Evolutionary conservation across 108 stramenopile species (phyloP), one percentile per base, ranked within the genome.

Genomic region (Licmophora abbreviata): DNA sequence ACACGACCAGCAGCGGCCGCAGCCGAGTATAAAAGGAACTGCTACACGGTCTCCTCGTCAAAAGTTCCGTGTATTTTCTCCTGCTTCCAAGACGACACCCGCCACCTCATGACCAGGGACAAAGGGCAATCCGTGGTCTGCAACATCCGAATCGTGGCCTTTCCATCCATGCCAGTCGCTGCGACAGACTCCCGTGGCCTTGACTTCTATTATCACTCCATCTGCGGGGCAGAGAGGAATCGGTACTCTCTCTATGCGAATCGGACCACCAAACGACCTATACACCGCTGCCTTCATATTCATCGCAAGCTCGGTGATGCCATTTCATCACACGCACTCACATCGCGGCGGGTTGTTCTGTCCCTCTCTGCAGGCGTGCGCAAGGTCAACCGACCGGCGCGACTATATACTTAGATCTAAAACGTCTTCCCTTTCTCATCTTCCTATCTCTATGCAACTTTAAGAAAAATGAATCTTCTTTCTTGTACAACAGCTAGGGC

Each of bases 161-260:
- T 81, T 83, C 79, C 79, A 88, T 11, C 81, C 86, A 48, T 88
- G 86, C 79, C 81, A 83, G 54, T 88, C 86, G 8, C 63, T 59
- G 9, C 86, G 71, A 51, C 86, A 88, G 8, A 88, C 81, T 18
- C 85, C 85, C 1, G 81, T 83, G 6, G 86, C 86, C 64, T 54
- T 74, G 22, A 88, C 79, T 59, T 78, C 60, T 2, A 88, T 48
- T 0, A 88, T 30, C 21, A 83, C 77, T 1, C 78, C 78, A 40
- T 76, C 69, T 26, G 51, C 7, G 12, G 50, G 35, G 5, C 64
- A 36, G 2, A 56, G 18, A 31, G 84, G 84, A 8, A 56, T 60
- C 12, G 74, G 63, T 6, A 85, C 66, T n/a, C 36, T 32, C 10
- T 75, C 45, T 9, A 81, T 61, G 24, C 40, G 48, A 37, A 85